Evolutionary conservation across 73 alveolate genomes (phyloP), one percentile per base, ranked within the genome.

Genomic region (Paramecium sonneborni): DNA sequence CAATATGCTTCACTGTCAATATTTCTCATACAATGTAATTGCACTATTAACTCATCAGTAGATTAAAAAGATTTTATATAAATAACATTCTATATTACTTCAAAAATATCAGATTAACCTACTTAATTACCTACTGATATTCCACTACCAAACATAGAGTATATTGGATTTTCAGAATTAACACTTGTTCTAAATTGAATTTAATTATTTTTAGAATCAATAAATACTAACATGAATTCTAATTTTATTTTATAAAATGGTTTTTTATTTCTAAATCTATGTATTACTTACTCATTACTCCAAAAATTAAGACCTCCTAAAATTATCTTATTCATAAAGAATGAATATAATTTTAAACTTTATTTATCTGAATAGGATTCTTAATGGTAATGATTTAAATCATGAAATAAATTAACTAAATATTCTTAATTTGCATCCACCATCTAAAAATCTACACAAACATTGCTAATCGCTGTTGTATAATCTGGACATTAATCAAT

Each of bases 261-360:
- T 15, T 12, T 30, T 14, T 28, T 21, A 11, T 72, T 14, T 34
- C 21, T 72, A 6, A 62, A 62, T 62, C 35, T 72, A 18, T 35
- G 57, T 15, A 72, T 72, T 5, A 72, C n/a, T 38, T 72, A 15
- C 15, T 32, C 20, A 35, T 72, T 72, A n/a, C 57, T 35, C 86
- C 86, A 72, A 34, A 34, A 35, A 72, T 72, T 38, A 34, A 28
- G 44, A 3, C 86, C 86, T 34, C 86, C 86, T 15, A 72, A 12
- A 15, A 72, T 72, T 35, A 72, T 3, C 57, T 72, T 30, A 5
- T 72, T 72, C 55, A 72, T 72, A 35, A 72, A 35, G 14, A 10
- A 72, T 3, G 84, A 15, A 24, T 67, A 30, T 67, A 8, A 26
- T 67, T 30, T 67, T 9, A 67, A 24, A 24, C 44, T 32, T 30